Evolutionary conservation across 2,329 filamentous ascomycete species (phyloP), one percentile per base, ranked within the genome.

Genomic region (Xylaria sp.): DNA sequence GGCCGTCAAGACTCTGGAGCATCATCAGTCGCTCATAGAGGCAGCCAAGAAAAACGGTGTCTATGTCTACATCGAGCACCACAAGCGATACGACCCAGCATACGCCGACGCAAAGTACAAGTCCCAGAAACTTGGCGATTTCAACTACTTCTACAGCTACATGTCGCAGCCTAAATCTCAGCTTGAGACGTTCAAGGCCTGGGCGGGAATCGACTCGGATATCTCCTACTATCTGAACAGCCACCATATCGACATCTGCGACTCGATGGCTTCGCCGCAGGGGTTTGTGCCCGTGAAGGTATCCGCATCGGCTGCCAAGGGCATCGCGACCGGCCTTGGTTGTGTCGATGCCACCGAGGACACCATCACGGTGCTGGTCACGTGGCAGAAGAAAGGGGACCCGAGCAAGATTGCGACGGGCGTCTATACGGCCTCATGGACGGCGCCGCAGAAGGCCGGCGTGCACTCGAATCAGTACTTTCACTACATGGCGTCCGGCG

Each of bases 401-500:
- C 85, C 88, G 0, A 83, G 81, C 68, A 94, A 92, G 82, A 85
- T 89, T 64, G 95, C 92, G 11, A 96, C 94, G 1, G 94, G 90
- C 64, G 93, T 98, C 7, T 98, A 97, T 82, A 98, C 95, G 12
- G 93, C 94, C 11, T 95, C 92, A 48, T 98, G 94, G 94, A 97
- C 94, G 1, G 95, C 95, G 6, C 94, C 95, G 12, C 92, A 97
- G 79, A 92, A 91, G 76, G 94, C 94, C 0, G 94, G 95, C 58
- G 94, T 98, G n/a, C 95, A 98, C 82, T 95, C 92, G 1, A 97
- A 97, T 80, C 94, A 98, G 83, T 96, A 97, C 82, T 98, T 98
- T 85, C 94, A 98, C 82, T 97, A 96, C 83, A 91, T 98, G 83
- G 94, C 89, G 2, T 87, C 88, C 68, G 88, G 90, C 65, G 94